Evolutionary conservation across 2,329 filamentous ascomycete genomes (phyloP), one percentile per base, ranked within the genome.

Genomic region (Myriosclerotinia scirpicola): DNA sequence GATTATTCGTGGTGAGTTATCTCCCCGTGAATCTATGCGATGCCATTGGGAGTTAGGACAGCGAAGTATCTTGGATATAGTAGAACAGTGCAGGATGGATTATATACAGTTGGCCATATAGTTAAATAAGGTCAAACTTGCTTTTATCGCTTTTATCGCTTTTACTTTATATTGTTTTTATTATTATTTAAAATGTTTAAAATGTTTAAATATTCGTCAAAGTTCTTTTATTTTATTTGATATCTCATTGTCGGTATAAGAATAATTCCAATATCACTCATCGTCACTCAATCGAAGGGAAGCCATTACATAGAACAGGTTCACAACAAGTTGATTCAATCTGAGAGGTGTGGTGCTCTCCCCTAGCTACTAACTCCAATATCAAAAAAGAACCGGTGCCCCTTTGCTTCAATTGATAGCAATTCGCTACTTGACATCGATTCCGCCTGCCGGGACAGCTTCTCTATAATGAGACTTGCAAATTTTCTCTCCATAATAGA

Each of bases 401-500:
- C 11, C 12, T 1, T n/a, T 48, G 7, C 1, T 9, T 17, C 12
- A 26, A 11, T 12, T 36, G 7, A 22, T 11, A 22, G 42, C 30
- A 50, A 38, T 22, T 17, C 20, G 3, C 4, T 11, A 9, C 14
- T 60, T 50, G 14, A 50, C 17, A 48, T 9, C 20, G 11, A n/a
- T 0, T 9, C 7, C 12, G 17, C 26, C 1, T 1, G 0, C 3
- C 8, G 42, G 20, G 11, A 34, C 12, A 36, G 4, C 9, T 6
- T 64, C 20, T 46, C 7, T 54, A 5, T 64, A 64, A 55, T 64
- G 50, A 38, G 61, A 11, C 52, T 64, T 64, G 52, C 61, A 64
- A 14, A 64, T 3, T 55, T 46, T 55, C 38, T 64, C 50, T 14
- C 61, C 61, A 26, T 64, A 55, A 46, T 63, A 63, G 60, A 64